Evolutionary conservation across 2,329 filamentous ascomycete species (phyloP), one percentile per base, ranked within the genome.

Genomic region (Monosporascus sp.): DNA sequence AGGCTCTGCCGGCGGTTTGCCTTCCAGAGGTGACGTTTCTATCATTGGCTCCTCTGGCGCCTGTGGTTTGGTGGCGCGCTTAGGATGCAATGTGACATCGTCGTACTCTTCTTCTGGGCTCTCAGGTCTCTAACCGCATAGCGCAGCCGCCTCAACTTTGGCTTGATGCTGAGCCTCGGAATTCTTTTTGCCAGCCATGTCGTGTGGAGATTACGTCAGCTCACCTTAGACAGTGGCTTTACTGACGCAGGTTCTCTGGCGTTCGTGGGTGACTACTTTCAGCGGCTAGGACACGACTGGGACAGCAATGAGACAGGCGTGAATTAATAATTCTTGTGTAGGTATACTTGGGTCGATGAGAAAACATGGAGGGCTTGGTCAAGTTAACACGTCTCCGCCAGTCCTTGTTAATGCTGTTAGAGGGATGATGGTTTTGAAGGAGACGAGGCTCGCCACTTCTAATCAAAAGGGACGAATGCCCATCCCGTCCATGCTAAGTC

Each of bases 81-180:
- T 31, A 37, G 14, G 35, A 27, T 46, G 43, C 16, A 16, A 46
- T 6, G 51, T 45, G 35, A 60, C 44, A 20, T 60, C 58, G 11
- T 59, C 57, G 3, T 51, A 14, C 41, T 59, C 56, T 3, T 52
- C 54, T 45, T 59, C 56, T n/a, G 54, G 55, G 22, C 55, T 57
- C 14, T 60, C 58, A 24, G 55, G 55, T 52, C 51, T 50, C 58
- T 55, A 60, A 48, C 19, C 37, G 24, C 55, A 58, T 5, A 50
- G 22, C 17, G 52, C 51, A 16, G 51, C 53, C 31, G 51, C 52
- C 16, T 53, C 48, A 14, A 53, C 48, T 27, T 58, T 53, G 45
- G 49, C 50, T 27, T 56, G 47, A 22, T 27, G 48, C 24, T 54
- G 52, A 20, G 46, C 45, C 48, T 53, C 45, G 14, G 50, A 50